phyloP scores from a whole-genome alignment of 1,284 basidiomycete genomes.

The Neotropicomus parvogracilis region DNA sequence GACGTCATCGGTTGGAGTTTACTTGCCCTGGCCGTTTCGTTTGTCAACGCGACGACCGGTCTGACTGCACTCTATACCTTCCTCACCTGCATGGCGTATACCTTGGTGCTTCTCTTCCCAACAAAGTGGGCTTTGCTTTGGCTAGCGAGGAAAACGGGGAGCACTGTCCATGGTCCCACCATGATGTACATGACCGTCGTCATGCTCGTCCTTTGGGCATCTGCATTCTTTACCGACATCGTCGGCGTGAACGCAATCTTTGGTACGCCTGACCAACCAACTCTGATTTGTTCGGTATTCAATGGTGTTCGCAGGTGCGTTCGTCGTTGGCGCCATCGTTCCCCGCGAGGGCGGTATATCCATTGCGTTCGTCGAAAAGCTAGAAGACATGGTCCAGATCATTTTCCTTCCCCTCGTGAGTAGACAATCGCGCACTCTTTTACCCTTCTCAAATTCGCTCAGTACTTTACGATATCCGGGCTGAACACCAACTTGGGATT shows the following conservation, averaged over 20 bases:
- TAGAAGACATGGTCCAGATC: conserved; percentile 80
- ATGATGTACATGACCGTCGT: conserved; percentile 77
- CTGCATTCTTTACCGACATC: conserved; percentile 90
- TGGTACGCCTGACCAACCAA: conserved; percentile 39
- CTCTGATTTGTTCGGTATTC: conserved; percentile 4
- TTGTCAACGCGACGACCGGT: conserved; percentile 80
- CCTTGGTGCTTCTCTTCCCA: conserved; percentile 74
- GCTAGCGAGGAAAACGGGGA: conserved; percentile 77
- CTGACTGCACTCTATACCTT: conserved; percentile 79
- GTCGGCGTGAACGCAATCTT: conserved; percentile 93
- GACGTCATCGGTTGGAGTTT: conserved; percentile 78
- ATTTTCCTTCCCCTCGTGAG: conserved; percentile 85
- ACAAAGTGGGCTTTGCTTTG: conserved; percentile 61
- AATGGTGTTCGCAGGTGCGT: conserved; percentile 60
- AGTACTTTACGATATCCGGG: conserved; percentile 89
- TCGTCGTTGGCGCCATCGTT: conserved; percentile 87
- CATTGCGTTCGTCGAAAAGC: conserved; percentile 73
- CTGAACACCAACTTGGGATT: conserved; percentile 87
- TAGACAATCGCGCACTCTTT: neutral
- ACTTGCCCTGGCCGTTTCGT: conserved; percentile 82
- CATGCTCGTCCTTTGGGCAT: conserved; percentile 76
- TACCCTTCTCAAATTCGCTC: conserved; percentile 8
- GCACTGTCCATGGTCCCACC: conserved; percentile 74
- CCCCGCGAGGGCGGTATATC: conserved; percentile 86
- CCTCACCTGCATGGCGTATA: conserved; percentile 79